Evolutionary conservation across 202 grass and related monocot genomes (phyloP).

Genomic region (Schoenoplectus tabernaemontani): DNA sequence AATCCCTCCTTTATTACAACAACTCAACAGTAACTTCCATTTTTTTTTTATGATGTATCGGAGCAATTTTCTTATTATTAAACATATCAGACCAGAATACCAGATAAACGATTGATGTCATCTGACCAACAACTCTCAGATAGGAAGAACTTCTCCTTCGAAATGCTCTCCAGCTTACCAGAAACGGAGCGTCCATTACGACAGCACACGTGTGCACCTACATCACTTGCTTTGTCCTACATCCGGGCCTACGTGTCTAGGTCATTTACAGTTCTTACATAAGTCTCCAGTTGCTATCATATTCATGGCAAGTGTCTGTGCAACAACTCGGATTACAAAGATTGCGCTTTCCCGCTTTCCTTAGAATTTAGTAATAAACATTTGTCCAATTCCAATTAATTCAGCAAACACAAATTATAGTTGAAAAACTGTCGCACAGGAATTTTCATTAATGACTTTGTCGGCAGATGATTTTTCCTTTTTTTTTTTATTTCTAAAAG

Average conservation of each 20-base stretch:
- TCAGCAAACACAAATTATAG: too few relatives aligned
- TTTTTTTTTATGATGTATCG: too few relatives aligned
- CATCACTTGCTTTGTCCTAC: too few relatives aligned
- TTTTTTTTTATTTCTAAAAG: too few relatives aligned
- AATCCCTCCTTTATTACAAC: neutral
- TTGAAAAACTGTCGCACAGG: too few relatives aligned
- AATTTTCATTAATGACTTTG: too few relatives aligned
- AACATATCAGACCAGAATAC: neutral
- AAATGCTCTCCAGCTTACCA: too few relatives aligned
- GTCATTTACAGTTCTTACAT: neutral
- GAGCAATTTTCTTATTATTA: neutral
- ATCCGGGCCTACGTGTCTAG: too few relatives aligned
- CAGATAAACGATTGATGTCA: neutral
- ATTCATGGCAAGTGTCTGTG: neutral
- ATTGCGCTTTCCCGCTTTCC: neutral
- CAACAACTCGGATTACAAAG: neutral
- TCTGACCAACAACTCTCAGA: neutral
- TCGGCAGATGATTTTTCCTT: too few relatives aligned
- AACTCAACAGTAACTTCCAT: too few relatives aligned
- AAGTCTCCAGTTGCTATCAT: neutral
- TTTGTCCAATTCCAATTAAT: neutral
- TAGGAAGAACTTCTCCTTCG: neutral
- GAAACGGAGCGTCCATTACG: neutral
- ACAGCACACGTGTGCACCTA: slow-evolving; percentile 11
- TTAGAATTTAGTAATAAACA: neutral